phyloP scores from a whole-genome alignment of 2,329 filamentous ascomycete genomes.

The Chaetomium sp. region DNA sequence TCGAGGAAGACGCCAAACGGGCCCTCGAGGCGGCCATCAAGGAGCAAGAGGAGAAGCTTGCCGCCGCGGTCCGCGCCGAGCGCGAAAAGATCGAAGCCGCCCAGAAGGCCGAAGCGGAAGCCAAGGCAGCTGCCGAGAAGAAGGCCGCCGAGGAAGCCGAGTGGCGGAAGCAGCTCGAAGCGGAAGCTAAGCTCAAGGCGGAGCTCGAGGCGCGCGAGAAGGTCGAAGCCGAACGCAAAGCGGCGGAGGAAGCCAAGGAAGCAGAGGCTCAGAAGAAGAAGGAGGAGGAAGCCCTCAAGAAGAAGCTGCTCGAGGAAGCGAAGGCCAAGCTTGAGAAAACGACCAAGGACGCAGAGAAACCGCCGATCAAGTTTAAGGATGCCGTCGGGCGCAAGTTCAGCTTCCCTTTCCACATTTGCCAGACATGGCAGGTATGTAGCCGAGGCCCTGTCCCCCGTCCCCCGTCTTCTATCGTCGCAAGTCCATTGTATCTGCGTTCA shows the following conservation, averaged over 20 bases:
- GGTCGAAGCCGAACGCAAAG: slow-evolving; percentile 34
- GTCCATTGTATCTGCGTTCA: not conserved
- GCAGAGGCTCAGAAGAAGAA: slow-evolving; percentile 49
- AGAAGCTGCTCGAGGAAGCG: slow-evolving; percentile 41
- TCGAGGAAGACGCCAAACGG: slow-evolving; percentile 32
- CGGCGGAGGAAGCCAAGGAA: slow-evolving; percentile 37
- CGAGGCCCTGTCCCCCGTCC: not conserved
- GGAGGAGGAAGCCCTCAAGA: slow-evolving; percentile 49
- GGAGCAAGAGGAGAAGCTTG: slow-evolving; percentile 31
- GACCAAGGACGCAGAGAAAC: slow-evolving; percentile 51
- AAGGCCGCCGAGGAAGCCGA: slow-evolving; percentile 36
- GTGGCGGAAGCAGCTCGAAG: slow-evolving; percentile 33
- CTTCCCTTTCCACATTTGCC: slow-evolving; percentile 81
- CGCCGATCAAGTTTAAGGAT: slow-evolving; percentile 84
- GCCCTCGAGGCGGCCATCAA: slow-evolving; percentile 31
- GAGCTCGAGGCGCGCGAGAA: slow-evolving; percentile 42
- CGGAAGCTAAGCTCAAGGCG: slow-evolving; percentile 35
- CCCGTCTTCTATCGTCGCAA: not conserved
- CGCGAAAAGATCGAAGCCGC: slow-evolving; percentile 30
- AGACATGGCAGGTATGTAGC: slow-evolving; percentile 68
- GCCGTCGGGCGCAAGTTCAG: slow-evolving; percentile 86
- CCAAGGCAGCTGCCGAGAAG: slow-evolving; percentile 32
- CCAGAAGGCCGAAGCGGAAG: slow-evolving; percentile 35
- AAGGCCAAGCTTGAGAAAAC: slow-evolving; percentile 41
- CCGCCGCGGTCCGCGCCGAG: slow-evolving; percentile 33